Evolutionary conservation across 805 yeast species (phyloP).

Genomic region (Lipomyces spencermartinsiae): DNA sequence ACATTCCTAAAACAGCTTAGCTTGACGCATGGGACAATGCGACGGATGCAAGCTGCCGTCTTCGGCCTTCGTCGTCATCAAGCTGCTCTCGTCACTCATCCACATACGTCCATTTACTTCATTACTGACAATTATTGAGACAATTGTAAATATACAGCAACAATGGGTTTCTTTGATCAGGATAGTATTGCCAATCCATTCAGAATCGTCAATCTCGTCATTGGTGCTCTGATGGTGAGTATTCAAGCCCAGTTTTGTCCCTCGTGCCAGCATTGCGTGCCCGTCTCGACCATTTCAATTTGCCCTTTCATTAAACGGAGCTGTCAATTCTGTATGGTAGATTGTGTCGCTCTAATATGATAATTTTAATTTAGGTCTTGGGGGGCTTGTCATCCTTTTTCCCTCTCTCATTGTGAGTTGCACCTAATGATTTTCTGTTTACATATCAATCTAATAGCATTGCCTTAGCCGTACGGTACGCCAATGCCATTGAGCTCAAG

Average conservation of each 20-base stretch:
- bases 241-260: not conserved
- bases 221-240: constrained; percentile 43
- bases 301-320: not conserved
- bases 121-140: not conserved
- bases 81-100: not conserved
- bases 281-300: not conserved
- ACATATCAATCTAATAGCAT: not conserved
- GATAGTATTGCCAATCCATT: constrained; percentile 44
- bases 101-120: not conserved
- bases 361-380: constrained; percentile 23
- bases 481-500: not conserved
- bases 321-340: not conserved
- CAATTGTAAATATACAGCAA: not conserved
- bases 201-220: constrained; percentile 45
- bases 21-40: too few relatives aligned
- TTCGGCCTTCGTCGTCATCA: not conserved
- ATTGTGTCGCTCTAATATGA: not conserved
- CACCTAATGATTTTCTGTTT: not conserved
- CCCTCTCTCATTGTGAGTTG: constrained; percentile 34
- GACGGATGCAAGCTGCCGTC: too few relatives aligned
- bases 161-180: constrained; percentile 26
- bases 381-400: constrained; percentile 36
- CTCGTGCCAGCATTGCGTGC: not conserved
- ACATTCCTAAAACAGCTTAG: too few relatives aligned
- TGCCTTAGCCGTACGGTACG: constrained; percentile 9